Base-by-base conservation (phyloP, 176 grass and related monocot species). In the Zizania latifolia region DNA sequence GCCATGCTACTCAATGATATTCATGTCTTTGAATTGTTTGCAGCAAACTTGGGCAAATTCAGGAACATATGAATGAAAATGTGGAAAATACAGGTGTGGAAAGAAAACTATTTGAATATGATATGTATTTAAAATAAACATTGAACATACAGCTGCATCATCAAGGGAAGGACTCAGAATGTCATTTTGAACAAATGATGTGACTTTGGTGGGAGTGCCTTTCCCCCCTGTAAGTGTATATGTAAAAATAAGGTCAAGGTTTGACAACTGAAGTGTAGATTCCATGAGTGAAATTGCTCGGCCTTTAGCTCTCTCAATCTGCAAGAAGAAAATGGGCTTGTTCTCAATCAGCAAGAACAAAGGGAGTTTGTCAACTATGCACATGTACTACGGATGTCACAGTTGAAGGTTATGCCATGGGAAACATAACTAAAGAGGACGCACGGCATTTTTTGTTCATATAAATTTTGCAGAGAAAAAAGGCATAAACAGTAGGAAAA, bases 241-340 rank as follows among this genome's bases (percentile, higher is more conserved):
- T 65, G 85, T 84, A 68, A 76, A 89, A 84, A 94, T 77, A 32
- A 99, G 95, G 70, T 99, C 95, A 81, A 94, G 74, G 63, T 99
- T 99, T 84, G 95, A 99, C 76, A 99, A 74, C 72, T 78, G 86
- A 62, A 99, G 91, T 23, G 82, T 92, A 44, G 95, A 92, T 53
- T 90, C 95, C 77, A 94, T 88, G 10, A 94, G 91, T 64, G 82
- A 86, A 68, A 90, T 43, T 73, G 89, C 86, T 82, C 86, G 75
- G 65, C 67, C 32, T 92, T 94, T 99, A 82, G 95, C 84, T 88
- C 85, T 92, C 36, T 81, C 89, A 86, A 99, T 82, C 95, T 99
- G 84, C 82, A 88, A n/a, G 23, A 71, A 17, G 14, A 39, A 81
- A 61, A 16, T 34, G 54, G 62, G 10, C 21, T 69, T 28, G 36